Percentiles rank a stretch among this genome's conserved stretches.
Evolutionary conservation across 768 basidiomycete genomes (phyloP).

Genomic region (Rhodotorula paludigena): DNA sequence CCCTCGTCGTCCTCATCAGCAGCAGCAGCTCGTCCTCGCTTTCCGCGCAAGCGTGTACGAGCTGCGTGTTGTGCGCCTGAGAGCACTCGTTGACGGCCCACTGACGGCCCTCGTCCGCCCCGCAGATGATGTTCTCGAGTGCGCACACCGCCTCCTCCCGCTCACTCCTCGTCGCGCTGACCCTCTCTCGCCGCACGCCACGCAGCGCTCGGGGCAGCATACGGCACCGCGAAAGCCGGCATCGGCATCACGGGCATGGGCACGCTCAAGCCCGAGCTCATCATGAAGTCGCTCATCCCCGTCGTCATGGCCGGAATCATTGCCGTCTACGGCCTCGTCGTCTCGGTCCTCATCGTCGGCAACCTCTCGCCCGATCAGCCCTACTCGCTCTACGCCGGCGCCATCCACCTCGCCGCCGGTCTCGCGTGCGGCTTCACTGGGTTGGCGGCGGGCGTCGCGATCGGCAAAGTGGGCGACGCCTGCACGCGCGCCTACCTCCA

Average conservation of each 20-base stretch:
- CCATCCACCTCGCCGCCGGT: slow-evolving; percentile 87
- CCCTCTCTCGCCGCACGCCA: not conserved
- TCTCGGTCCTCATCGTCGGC: slow-evolving; percentile 85
- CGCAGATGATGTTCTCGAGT: slow-evolving; percentile 96
- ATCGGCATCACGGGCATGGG: slow-evolving; percentile 95
- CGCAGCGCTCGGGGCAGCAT: slow-evolving; percentile 85
- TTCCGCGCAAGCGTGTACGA: too few species aligned
- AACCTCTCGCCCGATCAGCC: slow-evolving; percentile 40
- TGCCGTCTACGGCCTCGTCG: slow-evolving; percentile 93
- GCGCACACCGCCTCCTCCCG: slow-evolving; percentile 47
- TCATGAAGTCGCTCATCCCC: slow-evolving; percentile 98
- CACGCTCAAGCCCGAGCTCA: slow-evolving; percentile 87
- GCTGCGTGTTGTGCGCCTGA: too few species aligned
- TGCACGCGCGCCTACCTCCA: slow-evolving; percentile 87
- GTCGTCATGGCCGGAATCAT: slow-evolving; percentile 99
- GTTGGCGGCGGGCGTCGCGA: slow-evolving; percentile 87
- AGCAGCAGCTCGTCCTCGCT: not conserved
- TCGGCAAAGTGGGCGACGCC: slow-evolving; percentile 91
- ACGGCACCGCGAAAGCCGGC: slow-evolving; percentile 92
- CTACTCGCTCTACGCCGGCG: slow-evolving; percentile 53
- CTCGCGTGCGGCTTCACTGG: slow-evolving; percentile 87
- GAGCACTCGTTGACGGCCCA: not conserved
- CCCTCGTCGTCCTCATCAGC: slow-evolving; percentile 1
- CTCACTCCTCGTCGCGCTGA: slow-evolving; percentile 17
- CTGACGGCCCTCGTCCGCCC: slow-evolving; percentile 1